These are phyloP conservation scores for Viola odorata DNA, from an alignment of 345 rosid genomes.

Conservation along the genomic window DNA sequence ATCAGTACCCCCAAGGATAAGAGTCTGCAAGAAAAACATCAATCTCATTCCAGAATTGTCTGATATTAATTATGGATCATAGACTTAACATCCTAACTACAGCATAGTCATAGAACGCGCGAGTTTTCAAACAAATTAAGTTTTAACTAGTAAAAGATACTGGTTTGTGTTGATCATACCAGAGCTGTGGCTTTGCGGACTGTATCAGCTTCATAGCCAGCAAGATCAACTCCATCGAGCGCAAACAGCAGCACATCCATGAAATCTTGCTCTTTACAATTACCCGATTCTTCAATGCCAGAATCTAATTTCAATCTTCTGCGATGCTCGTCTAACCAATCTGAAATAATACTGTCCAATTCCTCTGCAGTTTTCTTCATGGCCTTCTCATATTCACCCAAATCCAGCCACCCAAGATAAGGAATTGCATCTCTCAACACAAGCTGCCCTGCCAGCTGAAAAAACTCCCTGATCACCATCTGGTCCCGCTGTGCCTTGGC, in stretches of 20 bases:
- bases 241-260: conserved; percentile 2
- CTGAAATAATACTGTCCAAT: conserved; percentile 4
- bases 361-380: conserved; percentile 23
- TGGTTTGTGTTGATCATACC: conserved; percentile 4
- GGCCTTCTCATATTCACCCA: conserved; percentile 26
- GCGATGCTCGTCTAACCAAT: conserved; percentile 24
- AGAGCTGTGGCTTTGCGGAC: conserved; percentile 12
- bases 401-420: conserved; percentile 25
- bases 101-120: not conserved
- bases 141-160: not conserved
- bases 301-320: no score
- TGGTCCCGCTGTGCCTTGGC: conserved; percentile 12
- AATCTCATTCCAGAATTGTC: not conserved
- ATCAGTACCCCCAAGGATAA: conserved; percentile 19
- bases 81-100: not conserved
- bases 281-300: no score
- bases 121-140: not conserved
- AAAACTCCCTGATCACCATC: conserved; percentile 13
- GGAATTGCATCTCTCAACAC: conserved; percentile 24
- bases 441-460: conserved; percentile 6
- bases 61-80: not conserved
- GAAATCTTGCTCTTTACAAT: not conserved
- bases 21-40: conserved; percentile 3
- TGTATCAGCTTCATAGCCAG: conserved; percentile 8
- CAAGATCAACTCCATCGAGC: not conserved